A percentile compares a stretch with the other conserved stretches of the same genome.
These are phyloP conservation scores for Xylogone sp. DNA, from an alignment of 2,329 filamentous ascomycete genomes.

Conservation along the genomic window DNA sequence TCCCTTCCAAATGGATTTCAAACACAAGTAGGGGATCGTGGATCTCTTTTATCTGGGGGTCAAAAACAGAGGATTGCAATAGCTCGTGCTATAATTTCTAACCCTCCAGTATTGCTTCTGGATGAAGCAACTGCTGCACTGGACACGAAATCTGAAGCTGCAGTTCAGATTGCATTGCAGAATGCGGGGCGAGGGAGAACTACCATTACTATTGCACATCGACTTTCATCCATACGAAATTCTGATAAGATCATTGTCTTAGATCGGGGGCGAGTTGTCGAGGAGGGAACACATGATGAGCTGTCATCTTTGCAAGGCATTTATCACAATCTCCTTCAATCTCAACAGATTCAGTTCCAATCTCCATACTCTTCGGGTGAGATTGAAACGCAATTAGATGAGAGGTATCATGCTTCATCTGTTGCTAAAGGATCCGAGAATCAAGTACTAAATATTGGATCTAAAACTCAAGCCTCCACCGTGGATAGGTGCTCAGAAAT, in stretches of 20 bases:
- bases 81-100: slow-evolving; percentile 64
- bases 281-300: slow-evolving; percentile 81
- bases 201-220: slow-evolving; percentile 91
- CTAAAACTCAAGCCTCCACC: background rate
- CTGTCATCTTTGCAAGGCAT: slow-evolving; percentile 65
- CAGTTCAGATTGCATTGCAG: slow-evolving; percentile 42
- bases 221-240: slow-evolving; percentile 84
- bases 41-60: slow-evolving; percentile 57
- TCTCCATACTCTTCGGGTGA: slow-evolving; percentile 3
- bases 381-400: background rate
- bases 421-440: background rate
- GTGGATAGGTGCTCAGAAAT: background rate
- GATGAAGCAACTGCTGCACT: slow-evolving; percentile 70
- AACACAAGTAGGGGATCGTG: slow-evolving; percentile 30
- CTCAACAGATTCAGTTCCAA: background rate
- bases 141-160: slow-evolving; percentile 51
- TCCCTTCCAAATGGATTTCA: slow-evolving; percentile 50
- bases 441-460: background rate
- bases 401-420: background rate
- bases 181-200: slow-evolving; percentile 77
- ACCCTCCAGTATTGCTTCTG: slow-evolving; percentile 63
- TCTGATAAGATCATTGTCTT: slow-evolving; percentile 94
- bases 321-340: slow-evolving; percentile 42
- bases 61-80: slow-evolving; percentile 63
- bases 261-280: slow-evolving; percentile 73